These are phyloP conservation scores for Hygrocybe coccinea DNA, from an alignment of 768 basidiomycete genomes.

Conservation along the genomic window DNA sequence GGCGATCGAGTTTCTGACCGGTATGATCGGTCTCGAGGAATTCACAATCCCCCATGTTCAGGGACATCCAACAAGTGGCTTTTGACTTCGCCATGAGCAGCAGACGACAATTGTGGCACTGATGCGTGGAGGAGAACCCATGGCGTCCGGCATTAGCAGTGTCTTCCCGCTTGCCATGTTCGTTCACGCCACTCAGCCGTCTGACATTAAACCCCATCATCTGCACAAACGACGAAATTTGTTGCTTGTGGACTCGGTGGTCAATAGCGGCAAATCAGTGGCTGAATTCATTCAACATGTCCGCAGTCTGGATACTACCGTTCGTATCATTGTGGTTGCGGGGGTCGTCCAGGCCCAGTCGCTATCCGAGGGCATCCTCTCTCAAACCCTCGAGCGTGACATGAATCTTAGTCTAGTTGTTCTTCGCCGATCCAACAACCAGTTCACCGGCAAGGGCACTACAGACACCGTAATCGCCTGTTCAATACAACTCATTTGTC, in stretches of 20 bases:
- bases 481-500: slow-evolving; percentile 21
- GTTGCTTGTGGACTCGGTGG: slow-evolving; percentile 23
- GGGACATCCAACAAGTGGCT: slow-evolving; percentile 17
- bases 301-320: slow-evolving; percentile 8
- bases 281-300: slow-evolving; percentile 18
- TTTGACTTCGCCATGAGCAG: slow-evolving; percentile 18
- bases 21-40: slow-evolving; percentile 20
- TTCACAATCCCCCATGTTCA: slow-evolving; percentile 22
- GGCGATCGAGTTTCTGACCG: slow-evolving; percentile 16
- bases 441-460: slow-evolving; percentile 19
- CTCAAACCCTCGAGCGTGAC: slow-evolving; percentile 13
- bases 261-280: slow-evolving; percentile 24
- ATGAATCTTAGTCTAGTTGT: slow-evolving; percentile 18
- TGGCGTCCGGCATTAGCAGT: slow-evolving; percentile 19
- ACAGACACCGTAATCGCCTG: slow-evolving; percentile 22
- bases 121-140: slow-evolving; percentile 25
- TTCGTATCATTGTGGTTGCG: slow-evolving; percentile 16
- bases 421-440: slow-evolving; percentile 19
- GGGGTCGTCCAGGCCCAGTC: slow-evolving; percentile 18
- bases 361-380: slow-evolving; percentile 10
- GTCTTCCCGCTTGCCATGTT: slow-evolving; percentile 20
- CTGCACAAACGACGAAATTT: slow-evolving; percentile 12
- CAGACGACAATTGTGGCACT: slow-evolving; percentile 20
- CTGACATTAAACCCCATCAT: slow-evolving; percentile 16
- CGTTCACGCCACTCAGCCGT: slow-evolving; percentile 20